Evolutionary conservation across 2,329 filamentous ascomycete species (phyloP).

Genomic region (Beauveria caledonica): DNA sequence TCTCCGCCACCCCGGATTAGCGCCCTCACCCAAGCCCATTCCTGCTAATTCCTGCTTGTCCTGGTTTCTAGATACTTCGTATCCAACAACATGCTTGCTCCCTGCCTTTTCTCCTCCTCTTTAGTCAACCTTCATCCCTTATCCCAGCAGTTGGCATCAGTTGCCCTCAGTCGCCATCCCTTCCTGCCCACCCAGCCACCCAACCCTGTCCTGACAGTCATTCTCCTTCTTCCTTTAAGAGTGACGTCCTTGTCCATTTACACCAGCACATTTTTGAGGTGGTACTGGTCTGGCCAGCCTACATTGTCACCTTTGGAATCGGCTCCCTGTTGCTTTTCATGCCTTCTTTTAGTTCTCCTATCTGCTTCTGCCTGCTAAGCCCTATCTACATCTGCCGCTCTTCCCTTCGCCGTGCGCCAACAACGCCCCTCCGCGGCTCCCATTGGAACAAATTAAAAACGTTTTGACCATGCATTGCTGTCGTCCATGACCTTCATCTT

Average conservation of each 20-base stretch:
- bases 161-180: neutral
- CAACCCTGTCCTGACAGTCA: neutral
- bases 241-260: neutral
- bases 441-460: neutral
- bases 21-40: too few relatives aligned
- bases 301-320: neutral
- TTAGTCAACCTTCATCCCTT: neutral
- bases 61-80: too few relatives aligned
- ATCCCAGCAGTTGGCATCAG: neutral
- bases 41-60: too few relatives aligned
- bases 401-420: neutral
- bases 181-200: neutral
- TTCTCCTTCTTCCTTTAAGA: neutral
- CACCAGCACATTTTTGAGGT: neutral
- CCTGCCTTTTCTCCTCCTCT: neutral
- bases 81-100: neutral
- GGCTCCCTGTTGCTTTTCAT: neutral
- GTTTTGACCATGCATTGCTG: neutral
- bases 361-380: neutral
- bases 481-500: slow-evolving; percentile 1
- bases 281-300: neutral
- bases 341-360: neutral
- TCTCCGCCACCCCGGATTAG: neutral
- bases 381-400: neutral
- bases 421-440: neutral